Percentiles rank a stretch among this genome's conserved stretches.
These are phyloP conservation scores for Trametes cinnabarina DNA, from an alignment of 768 basidiomycete species.

Conservation along the genomic window DNA sequence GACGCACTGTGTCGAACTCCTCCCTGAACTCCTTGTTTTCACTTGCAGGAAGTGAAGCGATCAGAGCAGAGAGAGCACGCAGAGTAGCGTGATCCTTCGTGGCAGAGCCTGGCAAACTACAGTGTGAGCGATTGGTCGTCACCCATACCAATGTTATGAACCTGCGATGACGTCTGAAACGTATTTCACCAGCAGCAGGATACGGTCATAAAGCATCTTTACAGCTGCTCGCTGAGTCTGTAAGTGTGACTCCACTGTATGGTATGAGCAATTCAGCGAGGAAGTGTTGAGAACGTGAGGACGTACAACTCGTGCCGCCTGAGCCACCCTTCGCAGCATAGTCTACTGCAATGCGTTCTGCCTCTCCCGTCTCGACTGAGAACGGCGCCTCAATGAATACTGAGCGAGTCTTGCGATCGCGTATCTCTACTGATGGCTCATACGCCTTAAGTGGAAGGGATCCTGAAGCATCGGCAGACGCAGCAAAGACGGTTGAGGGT, in stretches of 20 bases:
- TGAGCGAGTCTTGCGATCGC: constrained; percentile 70
- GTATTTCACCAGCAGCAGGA: constrained; percentile 83
- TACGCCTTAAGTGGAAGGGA: constrained; percentile 91
- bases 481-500: constrained; percentile 44
- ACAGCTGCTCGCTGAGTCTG: constrained; percentile 93
- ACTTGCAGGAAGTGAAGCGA: constrained; percentile 86
- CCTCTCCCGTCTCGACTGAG: constrained; percentile 95
- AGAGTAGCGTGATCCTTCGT: constrained; percentile 76
- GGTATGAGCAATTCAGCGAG: not conserved
- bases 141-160: constrained; percentile 31
- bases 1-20: constrained; percentile 81
- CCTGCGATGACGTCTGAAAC: constrained; percentile 74
- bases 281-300: too few relatives aligned
- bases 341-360: constrained; percentile 97
- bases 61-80: constrained; percentile 79
- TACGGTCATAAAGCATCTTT: constrained; percentile 93
- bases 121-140: not conserved
- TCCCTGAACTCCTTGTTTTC: constrained; percentile 79
- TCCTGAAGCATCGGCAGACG: constrained; percentile 50
- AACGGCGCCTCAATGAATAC: constrained; percentile 85
- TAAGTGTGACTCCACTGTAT: constrained; percentile 82
- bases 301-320: constrained; percentile 76
- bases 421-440: constrained; percentile 85
- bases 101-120: constrained; percentile 53
- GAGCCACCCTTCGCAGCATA: constrained; percentile 88